Conservation (phyloP, 2,329 filamentous ascomycete genomes). For the Dactylonectria macrodidyma region DNA sequence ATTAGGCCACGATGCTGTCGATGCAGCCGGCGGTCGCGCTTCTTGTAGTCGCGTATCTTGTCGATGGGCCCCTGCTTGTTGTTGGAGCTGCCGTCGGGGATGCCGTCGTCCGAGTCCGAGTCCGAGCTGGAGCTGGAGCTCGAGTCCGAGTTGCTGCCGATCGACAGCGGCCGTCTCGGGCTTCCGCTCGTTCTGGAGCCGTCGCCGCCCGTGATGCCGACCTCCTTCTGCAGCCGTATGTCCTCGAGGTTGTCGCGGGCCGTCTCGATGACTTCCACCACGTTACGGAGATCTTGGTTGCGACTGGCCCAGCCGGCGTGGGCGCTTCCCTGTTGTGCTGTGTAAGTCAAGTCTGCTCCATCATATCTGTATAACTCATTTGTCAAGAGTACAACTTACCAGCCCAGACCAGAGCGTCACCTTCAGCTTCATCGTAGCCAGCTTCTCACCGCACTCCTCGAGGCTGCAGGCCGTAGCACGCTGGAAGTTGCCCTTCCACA, state of each 20-base stretch:
- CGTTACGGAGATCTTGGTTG: conserved; percentile 53
- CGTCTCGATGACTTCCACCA: conserved; percentile 64
- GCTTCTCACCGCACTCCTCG: conserved; percentile 62
- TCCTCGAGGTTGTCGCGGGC: conserved; percentile 53
- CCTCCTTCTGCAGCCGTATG: conserved; percentile 53
- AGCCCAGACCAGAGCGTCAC: conserved; percentile 55
- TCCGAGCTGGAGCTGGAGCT: conserved; percentile 49
- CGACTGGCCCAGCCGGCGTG: conserved; percentile 55
- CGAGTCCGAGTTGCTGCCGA: conserved; percentile 40
- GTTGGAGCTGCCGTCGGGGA: conserved; percentile 55
- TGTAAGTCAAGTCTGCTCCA: conserved; percentile 23
- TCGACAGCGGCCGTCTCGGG: conserved; percentile 32
- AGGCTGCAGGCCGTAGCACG: conserved; percentile 63
- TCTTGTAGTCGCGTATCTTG: conserved; percentile 72
- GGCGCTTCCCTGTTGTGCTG: conserved; percentile 49
- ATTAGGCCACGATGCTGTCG: conserved; percentile 78
- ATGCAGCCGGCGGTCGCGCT: conserved; percentile 72
- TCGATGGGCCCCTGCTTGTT: conserved; percentile 63
- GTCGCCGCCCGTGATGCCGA: conserved; percentile 52
- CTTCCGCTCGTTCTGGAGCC: conserved; percentile 33
- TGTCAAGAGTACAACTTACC: conserved; percentile 41
- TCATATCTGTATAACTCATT: not conserved
- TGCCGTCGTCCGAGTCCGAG: conserved; percentile 48
- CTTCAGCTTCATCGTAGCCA: conserved; percentile 61
- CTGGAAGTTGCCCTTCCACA: conserved; percentile 74